Percentiles rank a stretch among this genome's conserved stretches.
phyloP scores from a whole-genome alignment of 225 moss, liverwort and hornwort species.

The Physcomitrium patens region DNA sequence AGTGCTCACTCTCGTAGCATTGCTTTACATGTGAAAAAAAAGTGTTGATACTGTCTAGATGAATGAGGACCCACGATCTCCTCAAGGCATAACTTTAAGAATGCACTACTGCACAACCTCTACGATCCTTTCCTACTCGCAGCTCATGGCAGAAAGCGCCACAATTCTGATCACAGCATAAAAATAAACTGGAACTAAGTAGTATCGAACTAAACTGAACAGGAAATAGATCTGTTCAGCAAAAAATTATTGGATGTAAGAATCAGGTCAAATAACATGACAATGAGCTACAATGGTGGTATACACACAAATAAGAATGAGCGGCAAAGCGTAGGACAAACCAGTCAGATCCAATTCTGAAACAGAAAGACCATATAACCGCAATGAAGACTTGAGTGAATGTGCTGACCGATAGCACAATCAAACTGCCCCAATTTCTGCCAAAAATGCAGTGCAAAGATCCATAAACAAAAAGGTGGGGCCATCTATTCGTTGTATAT shows the following conservation, averaged over 20 bases:
- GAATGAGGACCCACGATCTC: conserved; percentile 27
- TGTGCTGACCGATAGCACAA: background rate
- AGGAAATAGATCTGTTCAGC: conserved; percentile 24
- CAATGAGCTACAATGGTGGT: conserved; percentile 24
- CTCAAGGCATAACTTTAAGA: conserved; percentile 16
- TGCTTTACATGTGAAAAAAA: conserved; percentile 14
- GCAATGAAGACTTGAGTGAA: background rate
- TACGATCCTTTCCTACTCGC: conserved; percentile 21
- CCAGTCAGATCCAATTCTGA: conserved; percentile 17
- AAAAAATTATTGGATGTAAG: conserved; percentile 30
- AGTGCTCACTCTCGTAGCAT: conserved; percentile 15
- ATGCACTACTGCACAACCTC: conserved; percentile 31
- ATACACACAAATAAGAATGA: conserved; percentile 21
- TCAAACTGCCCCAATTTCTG: conserved; percentile 48
- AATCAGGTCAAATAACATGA: conserved; percentile 37
- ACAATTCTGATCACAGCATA: conserved; percentile 6
- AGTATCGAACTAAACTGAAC: conserved; percentile 34
- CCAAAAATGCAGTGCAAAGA: conserved; percentile 46
- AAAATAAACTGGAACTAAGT: conserved; percentile 25
- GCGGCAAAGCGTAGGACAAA: conserved; percentile 24
- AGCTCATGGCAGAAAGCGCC: conserved; percentile 19
- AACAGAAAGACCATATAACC: conserved; percentile 8
- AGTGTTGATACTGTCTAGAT: conserved; percentile 15
- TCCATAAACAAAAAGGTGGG: conserved; percentile 51
- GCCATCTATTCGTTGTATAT: conserved; percentile 47